Evolutionary conservation across 805 yeast genomes (phyloP), one percentile per base, ranked within the genome.

Genomic region (Wickerhamomyces ciferrii): DNA sequence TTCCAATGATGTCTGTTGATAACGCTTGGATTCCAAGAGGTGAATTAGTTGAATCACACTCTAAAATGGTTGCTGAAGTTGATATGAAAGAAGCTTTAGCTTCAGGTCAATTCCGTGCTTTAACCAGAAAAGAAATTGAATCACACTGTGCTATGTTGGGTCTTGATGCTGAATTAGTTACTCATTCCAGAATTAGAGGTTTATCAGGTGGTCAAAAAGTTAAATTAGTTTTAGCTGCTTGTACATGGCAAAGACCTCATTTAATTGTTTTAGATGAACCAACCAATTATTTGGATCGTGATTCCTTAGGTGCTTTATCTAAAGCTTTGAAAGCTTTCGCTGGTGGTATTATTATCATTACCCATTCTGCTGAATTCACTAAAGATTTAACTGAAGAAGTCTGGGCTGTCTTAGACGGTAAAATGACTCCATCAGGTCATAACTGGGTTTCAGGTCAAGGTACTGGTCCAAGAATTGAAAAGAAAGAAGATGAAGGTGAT

Each of bases 401-500:
- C 68, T 94, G 99, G 99, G 97, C 99, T 69, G 99, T 94, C 60
- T 69, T 87, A 60, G 91, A 92, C 79, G 99, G 99, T 87, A 75
- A 63, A 63, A 94, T 94, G 99, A 87, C 96, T 69, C 99, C 99
- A 75, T 94, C 99, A 63, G 99, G 99, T 74, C 99, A 94, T 81
- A 95, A 94, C 87, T 94, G 99, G 99, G 99, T 94, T 66, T 83
- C 87, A 66, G 99, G 99, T 77, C 99, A 94, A 83, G 99, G 99
- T 81, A 65, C 97, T 70, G 99, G 99, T 81, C 99, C 99, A 78
- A 91, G 99, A 86, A 75, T 94, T 54, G 94, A 87, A 72, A 85
- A 91, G 89, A 91, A 92, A 82, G 96, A 87, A 52, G 85, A 77
- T 56, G 97, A 91, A 76, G 99, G 86, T 72, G 98, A 92, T 74